phyloP scores from a whole-genome alignment of 148 eudicot species.

The Rhododendron kiyosumense region DNA sequence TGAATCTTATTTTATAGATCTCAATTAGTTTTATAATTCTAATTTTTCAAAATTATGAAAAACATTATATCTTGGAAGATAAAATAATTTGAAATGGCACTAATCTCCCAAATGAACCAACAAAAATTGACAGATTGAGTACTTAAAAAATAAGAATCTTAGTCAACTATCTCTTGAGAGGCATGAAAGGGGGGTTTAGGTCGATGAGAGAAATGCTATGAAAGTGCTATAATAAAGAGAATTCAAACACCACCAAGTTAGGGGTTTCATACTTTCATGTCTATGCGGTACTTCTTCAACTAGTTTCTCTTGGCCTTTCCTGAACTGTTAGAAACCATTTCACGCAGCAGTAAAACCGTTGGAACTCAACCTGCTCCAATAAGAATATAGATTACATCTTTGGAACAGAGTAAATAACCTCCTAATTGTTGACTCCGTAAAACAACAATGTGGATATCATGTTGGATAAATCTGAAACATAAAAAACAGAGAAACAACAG shows the following conservation, averaged over 20 bases:
- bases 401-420: background rate
- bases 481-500: background rate
- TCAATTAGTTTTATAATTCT: no score
- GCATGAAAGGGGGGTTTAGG: no score
- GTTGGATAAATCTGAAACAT: background rate
- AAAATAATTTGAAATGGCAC: no score
- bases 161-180: background rate
- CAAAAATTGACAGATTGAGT: no score
- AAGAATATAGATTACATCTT: background rate
- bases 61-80: no score
- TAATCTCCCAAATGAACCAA: no score
- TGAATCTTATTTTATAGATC: no score
- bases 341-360: background rate
- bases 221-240: background rate
- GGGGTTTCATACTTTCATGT: no score
- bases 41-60: no score
- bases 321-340: background rate
- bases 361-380: background rate
- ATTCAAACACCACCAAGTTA: background rate
- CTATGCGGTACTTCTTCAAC: no score
- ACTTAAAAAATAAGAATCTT: no score
- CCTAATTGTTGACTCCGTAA: background rate
- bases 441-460: background rate
- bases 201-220: background rate
- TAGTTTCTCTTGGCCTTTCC: background rate